Evolutionary conservation across 2,329 filamentous ascomycete species (phyloP), one percentile per base, ranked within the genome.

Genomic region (Ceratocystis cubensis): DNA sequence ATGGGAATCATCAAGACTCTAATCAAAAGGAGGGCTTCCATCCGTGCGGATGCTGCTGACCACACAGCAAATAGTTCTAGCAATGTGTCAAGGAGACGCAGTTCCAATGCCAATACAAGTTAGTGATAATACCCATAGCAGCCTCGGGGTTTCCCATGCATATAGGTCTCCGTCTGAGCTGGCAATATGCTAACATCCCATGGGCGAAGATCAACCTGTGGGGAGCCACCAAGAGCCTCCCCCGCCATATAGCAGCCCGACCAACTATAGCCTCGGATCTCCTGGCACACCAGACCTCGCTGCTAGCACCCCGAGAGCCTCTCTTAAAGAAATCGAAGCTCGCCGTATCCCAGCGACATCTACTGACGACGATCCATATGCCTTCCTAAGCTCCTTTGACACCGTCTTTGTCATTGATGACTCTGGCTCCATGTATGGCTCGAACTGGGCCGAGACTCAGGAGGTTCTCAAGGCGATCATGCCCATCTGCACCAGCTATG

Each of bases 371-470:
- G 87, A 91, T 71, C 82, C 80, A 1, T 94, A 89, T 73, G 82
- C 85, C 1, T 96, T 96, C 73, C 84, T 97, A 4, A 74, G 77
- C 53, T 80, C 80, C 17, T 96, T 96, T 73, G 91, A 97, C 76
- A 96, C 91, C 41, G 77, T 93, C 66, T 92, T 97, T 74, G 77
- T 97, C 1, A 90, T 97, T 73, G 93, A 97, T 73, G 93, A 97
- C 78, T 91, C 87, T n/a, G 84, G 85, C 4, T 92, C 88, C 71
- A 97, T 97, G 93, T 78, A 79, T 1, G 89, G 88, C 17, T 73
- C 78, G n/a, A 82, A 81, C 25, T 97, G 93, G 93, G 75, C 77
- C 13, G 89, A 96, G 74, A 89, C 89, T 0, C 77, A 81, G 30
- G 78, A 81, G 7, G 89, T 88, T 1, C 82, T 97, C 1, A 77